Evolutionary conservation across 306 rosid genomes (phyloP), one percentile per base, ranked within the genome.

Genomic region (Spatholobus suberectus): DNA sequence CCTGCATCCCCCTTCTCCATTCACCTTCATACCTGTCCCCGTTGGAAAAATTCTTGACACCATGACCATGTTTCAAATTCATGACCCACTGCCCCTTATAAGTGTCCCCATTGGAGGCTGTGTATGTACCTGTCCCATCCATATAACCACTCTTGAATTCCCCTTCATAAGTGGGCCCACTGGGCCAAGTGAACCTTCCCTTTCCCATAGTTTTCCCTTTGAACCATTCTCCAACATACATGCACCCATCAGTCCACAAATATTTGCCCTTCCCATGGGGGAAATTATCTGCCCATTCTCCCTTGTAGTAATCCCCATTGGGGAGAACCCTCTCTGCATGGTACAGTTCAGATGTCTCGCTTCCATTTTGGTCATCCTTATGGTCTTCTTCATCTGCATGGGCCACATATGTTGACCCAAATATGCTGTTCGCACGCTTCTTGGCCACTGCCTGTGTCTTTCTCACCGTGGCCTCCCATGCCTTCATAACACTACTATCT

Each of bases 211-310:
- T 91, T 76, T 93, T 95, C 0, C 98, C 98, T 77, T 74, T 83
- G 51, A 46, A 55, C 98, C 98, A 95, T 54, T 93, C 97, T 29
- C 98, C 98, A 13, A 91, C 88, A 29, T 90, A 93, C 87, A 87
- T 85, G 52, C 98, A 95, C 3, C 98, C 98, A 43, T 95, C 97
- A 0, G 92, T 89, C 98, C 98, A 95, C 27, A 93, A 35, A 58
- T 95, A 95, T 61, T 92, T 93, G 0, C 98, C 98, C 0, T 88
- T 94, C 7, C 97, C 97, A 3, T 95, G 95, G 0, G 97, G 98
- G 37, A 95, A 93, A 66, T 70, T 93, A 24, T 93, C 93, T 0
- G 65, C 90, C 98, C 98, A 95, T 52, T 89, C 90, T 55, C 97
- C 98, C 0, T 86, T 91, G 47, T 95, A 95, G 79, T 90, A 93